phyloP scores from a whole-genome alignment of 352 stramenopile genomes.

The Phytophthora parvispora region DNA sequence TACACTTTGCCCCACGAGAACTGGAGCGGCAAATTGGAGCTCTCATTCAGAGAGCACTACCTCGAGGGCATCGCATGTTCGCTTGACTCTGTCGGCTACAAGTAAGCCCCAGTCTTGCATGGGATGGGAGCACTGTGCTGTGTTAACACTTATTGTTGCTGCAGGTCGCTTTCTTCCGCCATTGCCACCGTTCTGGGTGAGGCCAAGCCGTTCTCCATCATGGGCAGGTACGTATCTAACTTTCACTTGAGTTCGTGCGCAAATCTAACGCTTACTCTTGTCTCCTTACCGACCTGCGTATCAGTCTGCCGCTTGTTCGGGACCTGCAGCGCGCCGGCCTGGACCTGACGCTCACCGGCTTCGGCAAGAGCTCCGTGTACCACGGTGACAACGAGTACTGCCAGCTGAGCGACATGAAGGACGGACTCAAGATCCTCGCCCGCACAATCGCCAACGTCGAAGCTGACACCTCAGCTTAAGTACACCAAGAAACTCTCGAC shows the following conservation, averaged over 20 bases:
- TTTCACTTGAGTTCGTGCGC: no score
- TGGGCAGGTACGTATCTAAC: slow-evolving; percentile 59
- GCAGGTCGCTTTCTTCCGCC: slow-evolving; percentile 72
- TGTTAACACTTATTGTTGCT: neutral
- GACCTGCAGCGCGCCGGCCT: slow-evolving; percentile 76
- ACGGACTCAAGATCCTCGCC: slow-evolving; percentile 91
- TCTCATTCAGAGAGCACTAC: slow-evolving; percentile 80
- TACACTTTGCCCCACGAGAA: slow-evolving; percentile 89
- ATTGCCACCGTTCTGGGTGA: slow-evolving; percentile 79
- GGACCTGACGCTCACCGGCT: slow-evolving; percentile 77
- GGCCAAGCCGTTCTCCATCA: slow-evolving; percentile 90
- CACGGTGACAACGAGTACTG: slow-evolving; percentile 95
- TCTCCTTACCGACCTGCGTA: no score
- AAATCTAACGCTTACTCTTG: no score
- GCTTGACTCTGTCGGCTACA: slow-evolving; percentile 89
- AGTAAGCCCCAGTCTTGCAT: slow-evolving; percentile 23
- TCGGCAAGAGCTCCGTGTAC: slow-evolving; percentile 85
- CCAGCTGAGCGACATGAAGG: slow-evolving; percentile 83
- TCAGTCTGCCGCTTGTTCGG: slow-evolving; percentile 69
- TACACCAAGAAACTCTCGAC: no score
- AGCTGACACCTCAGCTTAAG: slow-evolving; percentile 8
- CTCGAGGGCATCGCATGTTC: slow-evolving; percentile 93
- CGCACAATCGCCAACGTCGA: slow-evolving; percentile 83
- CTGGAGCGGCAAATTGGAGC: slow-evolving; percentile 83
- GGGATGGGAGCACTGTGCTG: neutral